A percentile compares a stretch with the other conserved stretches of the same genome.
Evolutionary conservation across 2,329 filamentous ascomycete species (phyloP).

Genomic region (Fonsecaea pedrosoi): DNA sequence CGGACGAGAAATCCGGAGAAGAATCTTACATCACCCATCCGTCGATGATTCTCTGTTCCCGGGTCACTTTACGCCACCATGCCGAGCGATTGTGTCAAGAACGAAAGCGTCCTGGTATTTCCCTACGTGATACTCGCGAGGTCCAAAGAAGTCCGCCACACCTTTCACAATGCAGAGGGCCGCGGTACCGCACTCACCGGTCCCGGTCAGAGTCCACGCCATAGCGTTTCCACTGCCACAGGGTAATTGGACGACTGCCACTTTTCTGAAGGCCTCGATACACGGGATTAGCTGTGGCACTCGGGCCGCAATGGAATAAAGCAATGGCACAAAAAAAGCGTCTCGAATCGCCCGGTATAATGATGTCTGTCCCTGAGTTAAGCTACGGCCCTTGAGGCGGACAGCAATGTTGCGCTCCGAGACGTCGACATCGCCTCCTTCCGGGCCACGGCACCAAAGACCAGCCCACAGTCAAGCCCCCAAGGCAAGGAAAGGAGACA

Average conservation of each 20-base stretch:
- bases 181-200: conserved; percentile 74
- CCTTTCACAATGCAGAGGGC: conserved; percentile 88
- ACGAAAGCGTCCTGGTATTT: conserved; percentile 75
- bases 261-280: conserved; percentile 69
- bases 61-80: conserved; percentile 90
- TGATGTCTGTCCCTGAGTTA: too few relatives aligned
- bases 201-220: conserved; percentile 87
- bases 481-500: too few relatives aligned
- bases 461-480: too few relatives aligned
- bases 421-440: too few relatives aligned
- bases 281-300: too few relatives aligned
- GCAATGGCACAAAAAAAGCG: too few relatives aligned
- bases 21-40: conserved; percentile 89
- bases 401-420: too few relatives aligned
- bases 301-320: too few relatives aligned
- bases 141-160: conserved; percentile 78
- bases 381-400: too few relatives aligned
- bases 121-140: conserved; percentile 88
- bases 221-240: conserved; percentile 95
- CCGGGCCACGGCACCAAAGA: too few relatives aligned
- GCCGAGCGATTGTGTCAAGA: conserved; percentile 75
- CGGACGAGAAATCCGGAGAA: conserved; percentile 82
- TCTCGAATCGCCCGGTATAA: too few relatives aligned
- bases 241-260: conserved; percentile 86
- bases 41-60: conserved; percentile 86